Conservation (phyloP, 148 eudicot genomes). For the Camellia sinensis region DNA sequence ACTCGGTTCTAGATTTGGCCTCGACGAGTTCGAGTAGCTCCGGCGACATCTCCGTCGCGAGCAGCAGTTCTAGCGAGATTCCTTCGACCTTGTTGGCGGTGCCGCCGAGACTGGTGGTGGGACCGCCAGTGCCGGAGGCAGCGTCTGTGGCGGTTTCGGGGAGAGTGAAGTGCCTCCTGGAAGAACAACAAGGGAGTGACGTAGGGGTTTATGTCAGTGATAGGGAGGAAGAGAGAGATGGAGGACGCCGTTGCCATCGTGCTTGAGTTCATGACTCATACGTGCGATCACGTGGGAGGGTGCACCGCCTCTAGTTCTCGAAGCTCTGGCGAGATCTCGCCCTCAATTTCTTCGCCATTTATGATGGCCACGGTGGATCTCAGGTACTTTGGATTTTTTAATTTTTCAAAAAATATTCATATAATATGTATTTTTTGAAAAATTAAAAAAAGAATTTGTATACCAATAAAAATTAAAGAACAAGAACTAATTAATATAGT, state of each 20-base stretch:
- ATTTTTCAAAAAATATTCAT: too few relatives aligned
- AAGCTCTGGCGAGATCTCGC: slow-evolving; percentile 36
- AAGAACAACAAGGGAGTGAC: slow-evolving; percentile 42
- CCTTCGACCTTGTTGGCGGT: slow-evolving; percentile 18
- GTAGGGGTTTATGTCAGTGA: slow-evolving; percentile 61
- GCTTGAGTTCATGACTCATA: slow-evolving; percentile 42
- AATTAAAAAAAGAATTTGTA: too few relatives aligned
- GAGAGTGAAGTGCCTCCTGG: slow-evolving; percentile 45
- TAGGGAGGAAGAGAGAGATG: slow-evolving; percentile 77
- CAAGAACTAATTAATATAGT: too few relatives aligned
- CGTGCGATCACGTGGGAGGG: slow-evolving; percentile 55
- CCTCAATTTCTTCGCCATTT: slow-evolving; percentile 73
- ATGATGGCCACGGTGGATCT: slow-evolving; percentile 90
- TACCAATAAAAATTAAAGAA: too few relatives aligned
- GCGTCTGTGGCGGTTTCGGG: slow-evolving; percentile 6
- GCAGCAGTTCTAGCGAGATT: slow-evolving; percentile 46
- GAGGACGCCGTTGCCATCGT: slow-evolving; percentile 74
- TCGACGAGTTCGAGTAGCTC: slow-evolving; percentile 21
- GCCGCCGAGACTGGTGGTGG: not conserved
- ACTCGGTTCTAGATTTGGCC: not conserved
- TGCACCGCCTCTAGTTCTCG: slow-evolving; percentile 43
- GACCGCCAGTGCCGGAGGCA: not conserved
- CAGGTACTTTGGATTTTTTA: slow-evolving; percentile 33
- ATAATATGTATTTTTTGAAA: too few relatives aligned
- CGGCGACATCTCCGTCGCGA: slow-evolving; percentile 27